phyloP scores from a whole-genome alignment of 2,329 filamentous ascomycete species.

The Aspergillus hortae region DNA sequence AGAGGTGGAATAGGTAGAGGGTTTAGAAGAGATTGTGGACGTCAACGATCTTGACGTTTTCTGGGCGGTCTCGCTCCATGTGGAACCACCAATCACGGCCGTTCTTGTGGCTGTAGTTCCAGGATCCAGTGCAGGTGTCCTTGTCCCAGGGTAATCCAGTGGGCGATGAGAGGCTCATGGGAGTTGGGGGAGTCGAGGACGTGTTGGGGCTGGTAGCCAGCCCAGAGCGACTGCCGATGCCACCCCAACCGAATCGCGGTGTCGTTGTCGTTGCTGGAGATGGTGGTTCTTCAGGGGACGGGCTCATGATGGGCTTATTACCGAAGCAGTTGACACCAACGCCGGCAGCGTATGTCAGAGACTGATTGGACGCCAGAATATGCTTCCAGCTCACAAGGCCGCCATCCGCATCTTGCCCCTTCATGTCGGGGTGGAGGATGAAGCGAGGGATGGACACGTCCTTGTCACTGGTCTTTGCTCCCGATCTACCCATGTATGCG shows the following conservation, averaged over 20 bases:
- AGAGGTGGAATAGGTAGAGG: neutral
- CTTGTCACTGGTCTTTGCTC: slow-evolving; percentile 18
- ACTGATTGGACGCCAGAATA: slow-evolving; percentile 39
- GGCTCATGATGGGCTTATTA: slow-evolving; percentile 18
- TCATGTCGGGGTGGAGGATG: slow-evolving; percentile 40
- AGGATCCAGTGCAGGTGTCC: slow-evolving; percentile 43
- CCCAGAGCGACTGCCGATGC: slow-evolving; percentile 30
- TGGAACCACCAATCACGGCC: slow-evolving; percentile 46
- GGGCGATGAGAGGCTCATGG: slow-evolving; percentile 25
- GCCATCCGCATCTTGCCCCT: slow-evolving; percentile 41
- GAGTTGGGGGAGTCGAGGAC: slow-evolving; percentile 29
- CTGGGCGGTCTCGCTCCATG: slow-evolving; percentile 40
- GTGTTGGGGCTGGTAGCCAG: slow-evolving; percentile 28
- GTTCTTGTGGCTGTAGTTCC: slow-evolving; percentile 38
- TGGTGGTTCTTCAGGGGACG: slow-evolving; percentile 26
- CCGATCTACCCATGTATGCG: slow-evolving; percentile 39
- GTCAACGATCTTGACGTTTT: slow-evolving; percentile 29
- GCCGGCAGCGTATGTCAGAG: slow-evolving; percentile 33
- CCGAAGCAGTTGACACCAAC: slow-evolving; percentile 32
- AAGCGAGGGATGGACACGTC: slow-evolving; percentile 37
- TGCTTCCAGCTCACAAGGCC: slow-evolving; percentile 45
- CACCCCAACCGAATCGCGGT: slow-evolving; percentile 35
- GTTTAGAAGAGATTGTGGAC: slow-evolving; percentile 33
- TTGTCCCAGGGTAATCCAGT: slow-evolving; percentile 36
- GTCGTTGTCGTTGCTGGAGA: slow-evolving; percentile 30